Base-by-base conservation (phyloP, 2,329 filamentous ascomycete genomes). In the Colletotrichum orbiculare region DNA sequence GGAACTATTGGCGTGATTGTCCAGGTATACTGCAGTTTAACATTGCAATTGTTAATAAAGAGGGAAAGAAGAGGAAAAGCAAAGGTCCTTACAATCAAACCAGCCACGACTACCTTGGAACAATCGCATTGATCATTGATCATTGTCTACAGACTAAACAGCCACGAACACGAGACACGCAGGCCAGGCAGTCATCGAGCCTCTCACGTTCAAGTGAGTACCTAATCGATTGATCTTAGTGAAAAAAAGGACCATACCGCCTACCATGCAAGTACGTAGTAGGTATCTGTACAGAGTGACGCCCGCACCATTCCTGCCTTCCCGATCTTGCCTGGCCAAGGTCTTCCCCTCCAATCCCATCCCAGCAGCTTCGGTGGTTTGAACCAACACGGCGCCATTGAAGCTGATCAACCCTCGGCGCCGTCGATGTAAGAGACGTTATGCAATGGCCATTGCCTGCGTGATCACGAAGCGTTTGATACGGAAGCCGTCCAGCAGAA, bases 311-410 rank as follows among this genome's bases (percentile, higher is more conserved):
- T 50, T 43, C 25, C 13, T 53, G 55, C 62, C 50, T 62, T 62
- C 57, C 57, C 46, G 46, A 65, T 56, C 46, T 25, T 53, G 50
- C 50, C 45, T 62, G 56, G 61, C 35, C 17, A 25, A 41, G 38
- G 38, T 41, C 9, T 46, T 11, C 43, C 43, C 43, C 43, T n/a
- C 43, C 43, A 25, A 15, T 15, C 15, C 43, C 43, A 46, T 13
- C 33, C 54, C 45, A 15, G 46, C 46, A 25, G 46, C 38, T 41
- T 13, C 25, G 25, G 25, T 25, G 25, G 25, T 4, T 25, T 25
- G 1, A 25, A 25, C 25, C 25, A 25, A 25, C 25, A 5, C 25
- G 25, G 25, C 25, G 25, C 25, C 25, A 25, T 25, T 25, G 25
- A 25, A 25, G 25, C 39, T 10, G 39, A 41, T 37, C 34, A 25